These are phyloP conservation scores for Medicago arabica DNA, from an alignment of 306 rosid species.

Conservation along the genomic window DNA sequence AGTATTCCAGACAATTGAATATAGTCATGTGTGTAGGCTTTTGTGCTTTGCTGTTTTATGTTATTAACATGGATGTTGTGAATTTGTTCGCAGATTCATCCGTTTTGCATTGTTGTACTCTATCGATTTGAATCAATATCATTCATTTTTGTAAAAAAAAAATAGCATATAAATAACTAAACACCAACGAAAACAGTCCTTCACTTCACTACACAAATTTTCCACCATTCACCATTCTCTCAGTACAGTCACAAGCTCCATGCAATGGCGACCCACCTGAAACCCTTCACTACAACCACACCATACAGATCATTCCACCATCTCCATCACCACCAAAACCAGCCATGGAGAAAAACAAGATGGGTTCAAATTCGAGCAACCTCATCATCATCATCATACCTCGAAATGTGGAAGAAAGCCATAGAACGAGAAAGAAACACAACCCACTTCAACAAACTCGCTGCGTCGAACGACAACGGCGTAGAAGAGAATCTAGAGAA, in stretches of 20 bases:
- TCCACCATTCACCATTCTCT: background rate
- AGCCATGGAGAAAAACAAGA: background rate
- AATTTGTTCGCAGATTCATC: too few species aligned
- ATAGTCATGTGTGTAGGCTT: too few species aligned
- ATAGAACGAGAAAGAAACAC: slow-evolving; percentile 63
- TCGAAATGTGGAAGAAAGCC: slow-evolving; percentile 90
- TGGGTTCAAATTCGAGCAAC: slow-evolving; percentile 41
- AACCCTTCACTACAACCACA: slow-evolving; percentile 42
- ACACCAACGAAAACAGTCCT: background rate
- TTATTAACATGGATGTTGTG: too few species aligned
- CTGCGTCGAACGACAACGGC: background rate
- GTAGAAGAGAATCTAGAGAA: slow-evolving; percentile 49
- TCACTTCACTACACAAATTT: too few species aligned
- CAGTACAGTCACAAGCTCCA: background rate
- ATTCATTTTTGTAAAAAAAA: too few species aligned
- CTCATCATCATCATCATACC: slow-evolving; percentile 69
- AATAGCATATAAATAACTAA: background rate
- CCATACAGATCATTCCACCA: slow-evolving; percentile 35
- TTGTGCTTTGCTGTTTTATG: too few species aligned
- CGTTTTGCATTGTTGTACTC: too few species aligned
- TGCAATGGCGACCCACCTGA: slow-evolving; percentile 59
- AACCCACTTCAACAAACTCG: slow-evolving; percentile 59
- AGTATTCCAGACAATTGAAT: too few species aligned
- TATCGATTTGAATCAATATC: too few species aligned
- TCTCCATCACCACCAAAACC: background rate